Evolutionary conservation across 2,329 filamentous ascomycete genomes (phyloP).

Genomic region (Alternaria consortialis): DNA sequence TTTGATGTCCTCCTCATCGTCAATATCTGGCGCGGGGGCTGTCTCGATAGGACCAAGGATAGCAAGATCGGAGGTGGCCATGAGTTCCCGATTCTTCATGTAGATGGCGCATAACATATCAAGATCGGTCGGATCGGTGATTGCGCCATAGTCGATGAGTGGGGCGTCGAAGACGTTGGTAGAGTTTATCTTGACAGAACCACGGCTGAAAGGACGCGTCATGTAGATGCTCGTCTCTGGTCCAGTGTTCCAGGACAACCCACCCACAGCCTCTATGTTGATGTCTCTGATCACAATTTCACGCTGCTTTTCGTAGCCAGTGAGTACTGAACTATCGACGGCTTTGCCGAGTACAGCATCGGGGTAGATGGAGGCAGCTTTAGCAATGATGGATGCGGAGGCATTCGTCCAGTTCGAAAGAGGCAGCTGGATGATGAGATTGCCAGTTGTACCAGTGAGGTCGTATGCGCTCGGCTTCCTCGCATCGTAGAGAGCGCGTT

Average conservation of each 20-base stretch:
- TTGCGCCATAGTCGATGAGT: constrained; percentile 41
- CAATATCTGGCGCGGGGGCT: constrained; percentile 32
- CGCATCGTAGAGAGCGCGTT: constrained; percentile 37
- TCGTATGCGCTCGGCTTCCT: constrained; percentile 39
- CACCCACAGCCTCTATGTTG: constrained; percentile 29
- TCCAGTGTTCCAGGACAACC: constrained; percentile 36
- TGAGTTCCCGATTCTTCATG: constrained; percentile 44
- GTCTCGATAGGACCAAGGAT: constrained; percentile 43
- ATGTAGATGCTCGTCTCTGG: constrained; percentile 37
- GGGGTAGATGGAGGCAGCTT: neutral
- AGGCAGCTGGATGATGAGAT: constrained; percentile 27
- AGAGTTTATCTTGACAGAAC: constrained; percentile 45
- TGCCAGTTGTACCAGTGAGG: constrained; percentile 31
- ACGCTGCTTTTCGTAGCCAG: constrained; percentile 40
- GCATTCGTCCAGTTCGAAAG: constrained; percentile 22
- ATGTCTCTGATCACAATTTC: constrained; percentile 27
- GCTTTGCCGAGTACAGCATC: neutral
- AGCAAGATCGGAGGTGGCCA: constrained; percentile 41
- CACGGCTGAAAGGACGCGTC: constrained; percentile 47
- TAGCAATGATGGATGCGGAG: constrained; percentile 26
- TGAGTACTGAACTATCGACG: constrained; percentile 5
- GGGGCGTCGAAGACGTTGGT: constrained; percentile 35
- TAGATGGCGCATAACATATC: constrained; percentile 43
- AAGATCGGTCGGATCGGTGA: constrained; percentile 42
- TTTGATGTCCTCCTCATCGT: constrained; percentile 16